Conservation (phyloP, 495 filamentous ascomycete species). For the Penicillium flavigenum region DNA sequence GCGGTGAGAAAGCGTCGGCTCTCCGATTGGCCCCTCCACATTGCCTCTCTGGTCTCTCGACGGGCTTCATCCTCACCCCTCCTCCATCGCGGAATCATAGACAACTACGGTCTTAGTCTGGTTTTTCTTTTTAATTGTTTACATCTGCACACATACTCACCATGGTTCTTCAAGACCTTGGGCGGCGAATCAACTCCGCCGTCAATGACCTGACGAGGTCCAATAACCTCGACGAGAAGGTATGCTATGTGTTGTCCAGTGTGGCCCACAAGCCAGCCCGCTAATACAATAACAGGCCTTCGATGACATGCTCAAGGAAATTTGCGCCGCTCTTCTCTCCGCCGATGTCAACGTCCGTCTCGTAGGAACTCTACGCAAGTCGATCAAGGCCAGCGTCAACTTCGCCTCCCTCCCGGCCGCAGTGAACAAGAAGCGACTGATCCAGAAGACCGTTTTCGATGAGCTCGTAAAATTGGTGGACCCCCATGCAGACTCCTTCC, state of each 20-base stretch:
- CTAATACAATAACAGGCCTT: conserved; percentile 64
- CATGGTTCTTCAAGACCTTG: conserved; percentile 99
- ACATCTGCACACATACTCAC: conserved; percentile 20
- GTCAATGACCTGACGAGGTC: conserved; percentile 91
- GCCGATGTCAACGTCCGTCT: conserved; percentile 96
- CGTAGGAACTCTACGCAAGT: conserved; percentile 88
- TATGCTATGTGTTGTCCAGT: conserved; percentile 29
- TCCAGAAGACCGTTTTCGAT: conserved; percentile 98
- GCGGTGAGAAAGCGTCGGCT: conserved; percentile 28
- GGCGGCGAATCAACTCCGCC: conserved; percentile 96
- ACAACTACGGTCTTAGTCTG: conserved; percentile 9
- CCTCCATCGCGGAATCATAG: conserved; percentile 17
- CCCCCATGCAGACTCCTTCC: conserved; percentile 92
- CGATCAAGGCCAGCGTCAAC: conserved; percentile 86
- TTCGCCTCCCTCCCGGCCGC: conserved; percentile 85
- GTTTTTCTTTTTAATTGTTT: conserved; percentile 11
- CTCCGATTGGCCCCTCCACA: conserved; percentile 43
- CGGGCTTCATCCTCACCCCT: conserved; percentile 25
- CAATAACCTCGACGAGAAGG: conserved; percentile 94
- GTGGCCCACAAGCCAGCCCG: conserved; percentile 10
- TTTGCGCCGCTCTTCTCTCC: conserved; percentile 88
- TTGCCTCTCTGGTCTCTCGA: conserved; percentile 26
- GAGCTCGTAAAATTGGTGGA: conserved; percentile 94
- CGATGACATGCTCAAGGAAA: conserved; percentile 97
- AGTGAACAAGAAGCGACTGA: conserved; percentile 96